Percentiles rank a stretch among this genome's conserved stretches.
Evolutionary conservation across 2,329 filamentous ascomycete genomes (phyloP).

Genomic region (Colletotrichum sp.): DNA sequence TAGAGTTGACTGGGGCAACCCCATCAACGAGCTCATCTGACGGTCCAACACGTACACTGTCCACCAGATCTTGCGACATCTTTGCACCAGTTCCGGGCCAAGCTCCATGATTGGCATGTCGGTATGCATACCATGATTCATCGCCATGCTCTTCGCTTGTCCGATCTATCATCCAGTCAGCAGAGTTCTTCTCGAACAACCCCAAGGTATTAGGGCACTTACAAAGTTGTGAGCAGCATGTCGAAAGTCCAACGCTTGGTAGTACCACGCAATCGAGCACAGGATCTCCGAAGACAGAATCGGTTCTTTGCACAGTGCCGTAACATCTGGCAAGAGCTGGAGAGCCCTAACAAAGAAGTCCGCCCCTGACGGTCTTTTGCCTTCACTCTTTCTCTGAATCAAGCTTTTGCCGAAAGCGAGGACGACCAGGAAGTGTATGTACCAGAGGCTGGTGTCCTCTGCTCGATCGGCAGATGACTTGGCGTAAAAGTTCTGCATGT

Average conservation of each 20-base stretch:
- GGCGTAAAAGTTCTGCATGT: conserved; percentile 32
- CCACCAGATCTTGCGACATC: conserved; percentile 58
- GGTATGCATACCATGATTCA: conserved; percentile 58
- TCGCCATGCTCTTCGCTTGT: conserved; percentile 54
- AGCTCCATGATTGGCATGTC: conserved; percentile 50
- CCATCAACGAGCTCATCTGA: conserved; percentile 59
- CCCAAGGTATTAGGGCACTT: conserved; percentile 8
- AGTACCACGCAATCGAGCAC: conserved; percentile 56
- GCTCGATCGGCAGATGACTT: conserved; percentile 18
- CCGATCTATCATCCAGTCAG: conserved; percentile 40
- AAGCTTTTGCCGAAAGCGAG: conserved; percentile 62
- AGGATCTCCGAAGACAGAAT: conserved; percentile 53
- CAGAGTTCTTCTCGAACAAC: background rate
- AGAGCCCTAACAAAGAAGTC: conserved; percentile 52
- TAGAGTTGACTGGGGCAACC: conserved; percentile 50
- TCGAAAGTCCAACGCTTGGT: conserved; percentile 55
- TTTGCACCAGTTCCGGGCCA: conserved; percentile 43
- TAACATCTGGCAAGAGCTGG: conserved; percentile 45
- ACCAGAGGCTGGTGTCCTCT: conserved; percentile 42
- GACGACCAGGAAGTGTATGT: conserved; percentile 57
- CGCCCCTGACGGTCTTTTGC: conserved; percentile 47
- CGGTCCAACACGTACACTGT: conserved; percentile 58
- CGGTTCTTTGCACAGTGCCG: conserved; percentile 44
- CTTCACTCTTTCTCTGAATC: conserved; percentile 39
- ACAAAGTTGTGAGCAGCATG: conserved; percentile 50